Conservation (phyloP, 495 filamentous ascomycete species). For the Niebla homalea region DNA sequence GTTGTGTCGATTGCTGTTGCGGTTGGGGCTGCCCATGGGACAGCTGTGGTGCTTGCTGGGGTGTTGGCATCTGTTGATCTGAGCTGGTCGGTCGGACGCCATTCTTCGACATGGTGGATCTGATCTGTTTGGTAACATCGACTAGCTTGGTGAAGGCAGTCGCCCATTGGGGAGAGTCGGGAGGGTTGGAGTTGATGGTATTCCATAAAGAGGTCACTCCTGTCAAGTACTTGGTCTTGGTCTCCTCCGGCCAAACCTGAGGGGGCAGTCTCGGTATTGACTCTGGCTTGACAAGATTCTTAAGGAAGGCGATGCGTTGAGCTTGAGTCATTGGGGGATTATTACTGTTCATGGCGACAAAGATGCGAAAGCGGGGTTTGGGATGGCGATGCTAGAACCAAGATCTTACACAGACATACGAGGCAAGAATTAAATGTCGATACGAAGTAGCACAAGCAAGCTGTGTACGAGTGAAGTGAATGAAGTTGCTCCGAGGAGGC, state of each 20-base stretch:
- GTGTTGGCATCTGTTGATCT: slow-evolving; percentile 4
- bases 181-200: slow-evolving; percentile 42
- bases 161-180: slow-evolving; percentile 42
- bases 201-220: slow-evolving; percentile 49
- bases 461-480: no score
- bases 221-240: slow-evolving; percentile 52
- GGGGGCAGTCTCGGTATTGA: slow-evolving; percentile 37
- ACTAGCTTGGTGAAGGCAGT: slow-evolving; percentile 50
- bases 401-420: no score
- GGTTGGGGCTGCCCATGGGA: neutral
- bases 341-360: neutral
- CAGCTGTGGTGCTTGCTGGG: slow-evolving; percentile 1
- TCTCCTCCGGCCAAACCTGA: slow-evolving; percentile 39
- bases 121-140: slow-evolving; percentile 38
- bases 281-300: slow-evolving; percentile 34
- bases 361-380: no score
- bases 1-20: neutral
- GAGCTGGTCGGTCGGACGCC: slow-evolving; percentile 11
- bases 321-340: neutral
- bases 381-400: no score
- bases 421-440: no score
- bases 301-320: slow-evolving; percentile 2
- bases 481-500: no score
- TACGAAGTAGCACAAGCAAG: no score
- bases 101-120: slow-evolving; percentile 8